Base-by-base conservation (phyloP, 2,329 filamentous ascomycete species). In the Didymella exigua region DNA sequence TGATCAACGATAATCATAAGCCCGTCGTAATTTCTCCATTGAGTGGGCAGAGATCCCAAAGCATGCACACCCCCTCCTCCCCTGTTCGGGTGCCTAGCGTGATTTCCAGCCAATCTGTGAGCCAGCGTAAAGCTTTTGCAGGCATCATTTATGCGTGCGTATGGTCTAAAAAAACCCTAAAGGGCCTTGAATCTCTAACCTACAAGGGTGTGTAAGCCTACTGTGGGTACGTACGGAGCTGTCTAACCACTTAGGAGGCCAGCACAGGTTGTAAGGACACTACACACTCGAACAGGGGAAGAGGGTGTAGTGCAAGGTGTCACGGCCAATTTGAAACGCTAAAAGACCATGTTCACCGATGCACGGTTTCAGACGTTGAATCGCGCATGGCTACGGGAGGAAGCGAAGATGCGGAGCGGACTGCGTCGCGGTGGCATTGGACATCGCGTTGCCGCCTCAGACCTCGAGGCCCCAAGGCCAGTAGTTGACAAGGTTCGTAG, bases 311-410 rank as follows among this genome's bases (percentile, higher is more conserved):
- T n/a, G 33, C 33, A 30, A 40, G n/a, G 9, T 31, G 36, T 18
- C n/a, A 49, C 8, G 45, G 45, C 23, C 11, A 41, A 7, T n/a
- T 34, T 18, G 19, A 45, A 45, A 49, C 40, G 16, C 21, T 16
- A 21, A 44, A 45, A 36, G 21, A 9, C 41, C 40, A 24, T 45
- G 8, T 21, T 19, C 16, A 16, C 51, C 24, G 45, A 13, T 26
- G 51, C 40, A 54, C 45, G 40, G 45, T 54, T 49, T 49, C 51
- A 49, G 40, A 45, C 51, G 51, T 54, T 44, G 50, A 43, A 24
- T 13, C 19, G 9, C 51, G 44, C 44, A 44, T 27, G 33, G 18
- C 45, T 54, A 27, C 51, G 51, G 51, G 45, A 49, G 18, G 21
- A 33, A 34, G 18, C 16, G 27, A 23, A 9, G 2, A n/a, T 44